Evolutionary conservation across 495 filamentous ascomycete genomes (phyloP), one percentile per base, ranked within the genome.

Genomic region (Immersiella caudata): DNA sequence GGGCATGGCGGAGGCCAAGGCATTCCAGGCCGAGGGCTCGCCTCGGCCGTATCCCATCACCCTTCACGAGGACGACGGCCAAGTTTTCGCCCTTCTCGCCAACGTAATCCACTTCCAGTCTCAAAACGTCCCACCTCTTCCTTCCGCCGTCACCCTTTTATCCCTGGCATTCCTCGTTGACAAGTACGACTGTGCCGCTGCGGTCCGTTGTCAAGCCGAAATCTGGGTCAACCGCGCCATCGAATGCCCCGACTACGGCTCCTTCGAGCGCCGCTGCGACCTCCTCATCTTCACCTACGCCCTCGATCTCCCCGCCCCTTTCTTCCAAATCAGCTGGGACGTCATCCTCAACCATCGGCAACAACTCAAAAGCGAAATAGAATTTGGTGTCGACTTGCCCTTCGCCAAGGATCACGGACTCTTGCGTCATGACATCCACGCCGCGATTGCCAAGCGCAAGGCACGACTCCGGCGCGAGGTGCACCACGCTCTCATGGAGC

Each of bases 281-380:
- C 35, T 67, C 60, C 50, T 71, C 12, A 35, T 71, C 36, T 65
- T 71, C 27, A 65, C 69, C 49, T 71, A 71, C 61, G 69, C 61
- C 25, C 58, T 71, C 6, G 65, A 67, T 33, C 69, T 71, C 16
- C 69, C 69, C 0, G 14, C 8, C 25, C 27, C 65, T 55, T 71
- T 71, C 29, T 40, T 62, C 33, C 22, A 56, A 27, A 21, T 71
- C 1, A 67, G 65, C 62, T 71, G 69, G 69, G 55, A 67, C 11
- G 46, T 71, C 12, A 46, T 71, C 27, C 50, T 67, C 9, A 57
- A 24, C 52, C 65, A 71, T 57, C 61, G 61, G 20, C 61, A 67
- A 50, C 29, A 56, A 55, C 61, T 65, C 18, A 65, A 61, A 29
- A 46, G 60, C 16, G 69, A 71, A 65, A 65, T 36, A 16, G 60